phyloP scores from a whole-genome alignment of 805 yeast genomes.

The Nakazawaea wyomingensis region DNA sequence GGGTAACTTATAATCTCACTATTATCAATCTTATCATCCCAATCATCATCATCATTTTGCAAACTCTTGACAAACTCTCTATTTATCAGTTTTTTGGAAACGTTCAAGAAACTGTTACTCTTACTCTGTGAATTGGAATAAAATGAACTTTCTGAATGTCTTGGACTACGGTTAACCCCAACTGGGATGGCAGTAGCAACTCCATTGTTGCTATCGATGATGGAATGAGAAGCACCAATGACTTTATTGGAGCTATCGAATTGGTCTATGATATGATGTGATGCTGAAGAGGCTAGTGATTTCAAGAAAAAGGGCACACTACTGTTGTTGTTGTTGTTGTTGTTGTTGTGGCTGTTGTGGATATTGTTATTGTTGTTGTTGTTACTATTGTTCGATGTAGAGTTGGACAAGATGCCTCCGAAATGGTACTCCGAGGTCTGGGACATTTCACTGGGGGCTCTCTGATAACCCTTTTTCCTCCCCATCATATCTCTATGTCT shows the following conservation, averaged over 20 bases:
- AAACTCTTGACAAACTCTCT: conserved; percentile 11
- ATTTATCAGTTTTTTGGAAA: conserved; percentile 14
- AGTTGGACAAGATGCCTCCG: not conserved
- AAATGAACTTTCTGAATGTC: conserved; percentile 14
- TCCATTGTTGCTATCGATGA: conserved; percentile 5
- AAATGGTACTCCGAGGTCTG: conserved; percentile 26
- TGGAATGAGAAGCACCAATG: conserved; percentile 51
- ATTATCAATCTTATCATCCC: conserved; percentile 73
- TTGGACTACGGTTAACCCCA: conserved; percentile 16
- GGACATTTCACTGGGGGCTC: conserved; percentile 25
- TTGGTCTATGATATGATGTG: conserved; percentile 11
- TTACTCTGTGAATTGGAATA: conserved; percentile 10
- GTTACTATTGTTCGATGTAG: not conserved
- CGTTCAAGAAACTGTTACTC: conserved; percentile 8
- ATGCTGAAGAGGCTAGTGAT: conserved; percentile 18
- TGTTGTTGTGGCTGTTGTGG: no score
- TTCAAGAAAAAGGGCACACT: conserved; percentile 20
- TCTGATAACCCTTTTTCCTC: conserved; percentile 28
- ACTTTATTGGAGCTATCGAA: conserved; percentile 24
- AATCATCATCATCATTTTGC: conserved; percentile 71
- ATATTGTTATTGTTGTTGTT: no score
- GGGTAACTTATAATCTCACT: conserved; percentile 18
- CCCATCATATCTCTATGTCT: conserved; percentile 11
- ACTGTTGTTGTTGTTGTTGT: no score
- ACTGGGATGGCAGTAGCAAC: not conserved